Base-by-base conservation (phyloP, 202 grass and related monocot species). In the Dendrocalamus latiflorus region DNA sequence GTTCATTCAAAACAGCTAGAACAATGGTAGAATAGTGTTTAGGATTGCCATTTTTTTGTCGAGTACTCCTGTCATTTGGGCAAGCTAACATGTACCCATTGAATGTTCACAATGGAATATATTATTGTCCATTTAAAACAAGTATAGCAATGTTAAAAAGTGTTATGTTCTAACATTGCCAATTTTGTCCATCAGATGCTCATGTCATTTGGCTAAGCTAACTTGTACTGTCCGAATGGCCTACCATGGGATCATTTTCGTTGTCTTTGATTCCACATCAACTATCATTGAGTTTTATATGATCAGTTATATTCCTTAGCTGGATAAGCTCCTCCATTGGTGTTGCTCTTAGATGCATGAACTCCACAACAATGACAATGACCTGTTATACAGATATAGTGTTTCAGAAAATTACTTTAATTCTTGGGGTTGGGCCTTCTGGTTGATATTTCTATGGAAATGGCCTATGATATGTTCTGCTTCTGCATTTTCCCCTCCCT, bases 1-100 rank as follows among this genome's bases (percentile, higher is more conserved):
- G 12, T 59, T 42, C 79, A 83, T 45, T 60, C 43, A 79, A 86
- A 72, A 48, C 12, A 68, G 73, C 24, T 78, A 24, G 42, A 90
- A 9, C 43, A 59, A 63, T 78, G n/a, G 22, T 17, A 41, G 56
- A 59, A 59, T 21, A 80, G 36, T 37, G 33, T 28, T 72, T 44
- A 61, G 36, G 18, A 30, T 75, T 68, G n/a, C 14, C 25, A 5
- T 55, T 68, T 74, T 63, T 25, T 68, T 26, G 63, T 78, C 6
- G 4, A 62, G 26, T 80, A 20, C 58, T 15, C 41, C 3, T 66
- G 24, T 60, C 16, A 58, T 76, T 49, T 54, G 59, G 36, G 22
- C 42, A 78, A 67, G 59, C 26, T 59, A 73, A 59, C 42, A 43
- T 82, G 18, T 26, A 54, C 6, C 30, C 9, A 74, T 56, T 38